Percentiles rank a stretch among this genome's conserved stretches.
phyloP scores from a whole-genome alignment of 495 filamentous ascomycete genomes.

The Penicillium cinerascens region DNA sequence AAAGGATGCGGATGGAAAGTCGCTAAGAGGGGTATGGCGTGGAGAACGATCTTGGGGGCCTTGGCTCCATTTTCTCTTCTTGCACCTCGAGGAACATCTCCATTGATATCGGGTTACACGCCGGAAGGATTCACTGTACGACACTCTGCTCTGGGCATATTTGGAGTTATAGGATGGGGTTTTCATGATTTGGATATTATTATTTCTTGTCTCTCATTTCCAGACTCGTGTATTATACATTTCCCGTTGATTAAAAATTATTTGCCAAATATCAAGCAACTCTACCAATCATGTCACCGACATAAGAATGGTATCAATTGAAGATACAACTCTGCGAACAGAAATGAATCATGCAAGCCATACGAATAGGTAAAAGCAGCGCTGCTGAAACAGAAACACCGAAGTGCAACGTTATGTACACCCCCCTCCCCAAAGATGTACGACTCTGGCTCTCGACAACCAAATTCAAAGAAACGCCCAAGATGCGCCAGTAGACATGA shows the following conservation, averaged over 20 bases:
- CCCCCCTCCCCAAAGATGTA: neutral
- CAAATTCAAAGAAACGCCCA: slow-evolving; percentile 6
- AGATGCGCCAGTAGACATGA: slow-evolving; percentile 4
- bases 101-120: slow-evolving; percentile 9
- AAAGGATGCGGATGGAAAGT: neutral
- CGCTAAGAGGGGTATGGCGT: neutral
- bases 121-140: slow-evolving; percentile 28
- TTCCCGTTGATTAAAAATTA: neutral
- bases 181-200: neutral
- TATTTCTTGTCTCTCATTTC: neutral
- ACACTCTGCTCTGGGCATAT: slow-evolving; percentile 39
- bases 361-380: neutral
- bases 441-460: neutral
- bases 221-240: slow-evolving; percentile 5
- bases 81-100: neutral
- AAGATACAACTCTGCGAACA: slow-evolving; percentile 1
- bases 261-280: neutral
- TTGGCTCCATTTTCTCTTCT: neutral
- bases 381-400: neutral
- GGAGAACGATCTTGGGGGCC: neutral
- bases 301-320: slow-evolving; percentile 8
- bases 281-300: neutral
- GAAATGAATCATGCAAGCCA: neutral
- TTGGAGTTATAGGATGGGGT: slow-evolving; percentile 25
- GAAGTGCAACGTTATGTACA: no score